Conservation (phyloP, 805 yeast genomes). For the Teunomyces kruisii region DNA sequence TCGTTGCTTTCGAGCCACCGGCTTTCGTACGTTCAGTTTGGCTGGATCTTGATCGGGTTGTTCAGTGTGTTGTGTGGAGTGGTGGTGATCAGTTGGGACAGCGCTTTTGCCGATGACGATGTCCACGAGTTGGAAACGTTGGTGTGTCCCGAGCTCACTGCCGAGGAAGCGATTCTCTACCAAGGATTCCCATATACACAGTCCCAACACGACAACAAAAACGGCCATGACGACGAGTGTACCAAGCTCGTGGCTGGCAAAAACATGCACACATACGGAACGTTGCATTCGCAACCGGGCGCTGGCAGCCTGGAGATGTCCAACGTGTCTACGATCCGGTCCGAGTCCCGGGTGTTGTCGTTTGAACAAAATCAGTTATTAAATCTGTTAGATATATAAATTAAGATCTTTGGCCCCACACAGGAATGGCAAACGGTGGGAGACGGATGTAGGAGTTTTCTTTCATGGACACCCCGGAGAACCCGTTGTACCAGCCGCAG, state of each 20-base stretch:
- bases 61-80: slow-evolving; percentile 66
- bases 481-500: slow-evolving; percentile 26
- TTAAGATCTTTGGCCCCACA: background rate
- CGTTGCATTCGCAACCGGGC: background rate
- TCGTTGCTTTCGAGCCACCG: slow-evolving; percentile 50
- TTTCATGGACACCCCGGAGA: slow-evolving; percentile 24
- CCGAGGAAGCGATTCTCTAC: background rate
- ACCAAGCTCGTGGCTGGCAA: background rate
- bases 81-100: slow-evolving; percentile 57
- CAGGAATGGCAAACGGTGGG: slow-evolving; percentile 13
- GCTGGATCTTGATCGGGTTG: slow-evolving; percentile 46
- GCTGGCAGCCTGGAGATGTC: background rate
- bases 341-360: slow-evolving; percentile 31
- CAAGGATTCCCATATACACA: background rate
- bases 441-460: slow-evolving; percentile 26
- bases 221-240: background rate
- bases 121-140: slow-evolving; percentile 1
- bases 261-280: background rate
- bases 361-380: slow-evolving; percentile 54
- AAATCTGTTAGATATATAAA: slow-evolving; percentile 37
- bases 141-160: background rate
- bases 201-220: too few relatives aligned
- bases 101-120: slow-evolving; percentile 23
- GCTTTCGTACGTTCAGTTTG: slow-evolving; percentile 49
- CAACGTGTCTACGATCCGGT: background rate